phyloP scores from a whole-genome alignment of 2,329 filamentous ascomycete species.

The Pseudogymnoascus sp. region DNA sequence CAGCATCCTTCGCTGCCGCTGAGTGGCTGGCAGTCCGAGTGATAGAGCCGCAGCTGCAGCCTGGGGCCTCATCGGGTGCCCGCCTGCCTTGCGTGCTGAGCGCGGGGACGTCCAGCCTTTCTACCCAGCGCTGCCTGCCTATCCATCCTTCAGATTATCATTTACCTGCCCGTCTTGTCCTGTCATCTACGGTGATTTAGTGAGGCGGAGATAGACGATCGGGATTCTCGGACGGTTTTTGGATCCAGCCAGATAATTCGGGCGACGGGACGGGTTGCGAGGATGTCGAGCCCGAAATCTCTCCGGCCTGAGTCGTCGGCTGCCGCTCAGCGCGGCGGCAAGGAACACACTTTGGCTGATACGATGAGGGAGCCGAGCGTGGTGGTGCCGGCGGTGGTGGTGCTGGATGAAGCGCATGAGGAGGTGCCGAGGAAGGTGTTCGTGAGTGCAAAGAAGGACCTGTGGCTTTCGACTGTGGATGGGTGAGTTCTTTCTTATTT shows the following conservation, averaged over 20 bases:
- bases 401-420: slow-evolving; percentile 31
- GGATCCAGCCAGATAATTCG: neutral
- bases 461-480: slow-evolving; percentile 42
- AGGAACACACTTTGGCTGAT: slow-evolving; percentile 29
- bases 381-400: slow-evolving; percentile 32
- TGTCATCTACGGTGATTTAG: neutral
- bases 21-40: neutral
- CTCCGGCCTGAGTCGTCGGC: neutral
- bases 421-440: slow-evolving; percentile 28
- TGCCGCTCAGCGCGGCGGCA: neutral
- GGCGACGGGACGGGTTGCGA: too few species aligned
- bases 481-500: slow-evolving; percentile 31
- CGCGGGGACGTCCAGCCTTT: neutral
- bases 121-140: neutral
- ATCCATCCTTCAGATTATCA: neutral
- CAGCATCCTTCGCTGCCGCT: neutral
- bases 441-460: slow-evolving; percentile 36
- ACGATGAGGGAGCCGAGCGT: slow-evolving; percentile 35
- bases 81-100: neutral
- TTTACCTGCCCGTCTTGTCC: too few species aligned
- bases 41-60: neutral
- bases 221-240: neutral
- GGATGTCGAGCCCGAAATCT: neutral
- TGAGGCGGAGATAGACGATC: neutral
- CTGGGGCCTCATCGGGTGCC: neutral